Evolutionary conservation across 805 yeast genomes (phyloP), one percentile per base, ranked within the genome.

Genomic region (Osmozyma mogii): DNA sequence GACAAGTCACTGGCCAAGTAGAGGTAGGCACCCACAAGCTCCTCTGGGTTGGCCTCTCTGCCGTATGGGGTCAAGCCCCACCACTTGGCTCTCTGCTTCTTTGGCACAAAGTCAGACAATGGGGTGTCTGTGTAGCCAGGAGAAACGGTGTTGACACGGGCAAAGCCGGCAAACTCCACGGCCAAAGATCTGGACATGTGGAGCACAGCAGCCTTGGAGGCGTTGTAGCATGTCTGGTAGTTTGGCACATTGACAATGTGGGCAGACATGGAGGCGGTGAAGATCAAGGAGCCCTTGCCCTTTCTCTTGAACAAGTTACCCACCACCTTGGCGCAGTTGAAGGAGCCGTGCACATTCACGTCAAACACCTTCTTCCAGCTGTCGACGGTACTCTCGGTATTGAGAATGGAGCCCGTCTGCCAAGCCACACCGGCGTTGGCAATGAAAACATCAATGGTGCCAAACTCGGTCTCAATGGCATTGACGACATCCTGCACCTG

Each of bases 261-360:
- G 10, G 84, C 95, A 16, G 92, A 80, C 83, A 85, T 85, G 22
- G 94, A 83, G 4, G 94, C 87, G 4, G 96, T 85, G 56, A 82
- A 68, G 43, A 85, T 75, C 44, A 87, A 65, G 1, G 94, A 79
- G 18, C 96, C 95, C 5, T 56, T 58, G 11, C 83, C 81, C 49
- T 82, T 85, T 45, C 70, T 60, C 53, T 73, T 72, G 68, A 87
- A 87, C 34, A 78, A 65, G 40, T 61, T 62, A 29, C 95, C 96
- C 22, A 78, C 71, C 30, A 69, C 61, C 60, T 80, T 79, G 37
- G 94, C 79, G 49, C 88, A 72, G 41, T 53, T 52, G 36, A 49
- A 53, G 10, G 47, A 50, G 9, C 55, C 55, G 32, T 54, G 47
- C 14, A 54, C 49, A 37, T 54, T 52, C 26, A 50, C 72, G 49